phyloP scores from a whole-genome alignment of 2,329 filamentous ascomycete genomes.

The Aspergillus flavus region DNA sequence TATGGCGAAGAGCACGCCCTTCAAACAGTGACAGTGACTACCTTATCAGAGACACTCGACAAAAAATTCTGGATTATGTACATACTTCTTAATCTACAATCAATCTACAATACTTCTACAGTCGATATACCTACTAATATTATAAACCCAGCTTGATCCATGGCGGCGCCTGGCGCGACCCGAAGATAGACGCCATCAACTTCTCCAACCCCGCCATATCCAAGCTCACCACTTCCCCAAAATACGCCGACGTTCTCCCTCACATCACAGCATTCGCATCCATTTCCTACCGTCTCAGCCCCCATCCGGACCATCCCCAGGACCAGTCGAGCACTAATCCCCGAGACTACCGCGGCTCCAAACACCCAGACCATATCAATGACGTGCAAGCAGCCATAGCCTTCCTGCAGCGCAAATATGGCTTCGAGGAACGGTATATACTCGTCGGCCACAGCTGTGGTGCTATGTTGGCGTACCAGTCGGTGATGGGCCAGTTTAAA shows the following conservation, averaged over 20 bases:
- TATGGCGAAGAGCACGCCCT: conserved; percentile 35
- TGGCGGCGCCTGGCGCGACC: conserved; percentile 54
- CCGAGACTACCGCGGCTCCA: conserved; percentile 37
- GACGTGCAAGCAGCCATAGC: conserved; percentile 45
- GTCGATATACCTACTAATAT: not conserved
- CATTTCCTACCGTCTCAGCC: conserved; percentile 50
- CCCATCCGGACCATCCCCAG: conserved; percentile 45
- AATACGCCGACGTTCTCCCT: conserved; percentile 12
- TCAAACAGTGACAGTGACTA: conserved; percentile 37
- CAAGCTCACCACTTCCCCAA: conserved; percentile 30
- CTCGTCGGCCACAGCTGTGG: conserved; percentile 52
- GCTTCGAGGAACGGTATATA: conserved; percentile 43
- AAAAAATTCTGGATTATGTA: conserved; percentile 44
- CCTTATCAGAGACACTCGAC: conserved; percentile 19
- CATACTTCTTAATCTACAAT: conserved; percentile 1
- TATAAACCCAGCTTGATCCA: conserved; percentile 46
- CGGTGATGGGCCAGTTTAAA: conserved; percentile 38
- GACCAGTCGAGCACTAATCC: conserved; percentile 30
- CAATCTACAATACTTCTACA: not conserved
- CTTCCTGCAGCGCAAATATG: conserved; percentile 45
- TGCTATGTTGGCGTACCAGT: conserved; percentile 49
- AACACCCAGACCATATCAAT: conserved; percentile 49
- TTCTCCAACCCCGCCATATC: conserved; percentile 39
- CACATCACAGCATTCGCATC: conserved; percentile 47
- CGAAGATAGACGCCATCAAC: conserved; percentile 38